Evolutionary conservation across 148 eudicot species (phyloP), one percentile per base, ranked within the genome.

Genomic region (Polygonum maritimum): DNA sequence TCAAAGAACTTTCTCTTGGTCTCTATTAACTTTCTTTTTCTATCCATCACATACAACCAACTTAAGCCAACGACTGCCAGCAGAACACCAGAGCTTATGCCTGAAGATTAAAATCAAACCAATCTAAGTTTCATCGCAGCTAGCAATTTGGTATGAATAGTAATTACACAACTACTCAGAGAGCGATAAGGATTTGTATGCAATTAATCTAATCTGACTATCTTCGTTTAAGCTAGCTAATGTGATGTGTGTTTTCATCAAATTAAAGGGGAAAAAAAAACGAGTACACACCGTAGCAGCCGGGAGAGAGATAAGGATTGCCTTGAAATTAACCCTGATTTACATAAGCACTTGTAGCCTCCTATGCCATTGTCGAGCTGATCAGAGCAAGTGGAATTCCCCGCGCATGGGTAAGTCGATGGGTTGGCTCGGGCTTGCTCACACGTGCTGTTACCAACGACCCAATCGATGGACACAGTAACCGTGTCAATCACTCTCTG

Each of bases 391-490:
- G 31, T 26, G 31, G 31, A 26, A 26, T 26, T 26, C 31, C 31
- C 31, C 31, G 31, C 31, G 31, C 31, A 26, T 26, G 31, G 31
- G 1, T 26, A 26, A 26, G 31, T 26, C 7, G 13, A 9, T 0
- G 44, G 58, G 33, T 80, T 74, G 16, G 0, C 26, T 74, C 16
- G 75, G 10, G 76, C 81, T 22, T 79, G 7, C 2, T 16, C 35
- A 18, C 88, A 86, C 18, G 69, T 81, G 38, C 1, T 14, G 36
- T 83, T 73, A 36, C 36, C 78, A 16, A 83, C 73, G 0, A 71
- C 86, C 86, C 88, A 86, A 38, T 86, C 84, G 1, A 86, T 19
- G 36, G 74, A 78, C 7, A 78, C 6, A 0, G 81, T 83, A 11
- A 79, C 84, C 18, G 3, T 69, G 5, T 41, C 73, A 13, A 19